Evolutionary conservation across 2,329 filamentous ascomycete genomes (phyloP).

Genomic region (Botryotinia globosa): DNA sequence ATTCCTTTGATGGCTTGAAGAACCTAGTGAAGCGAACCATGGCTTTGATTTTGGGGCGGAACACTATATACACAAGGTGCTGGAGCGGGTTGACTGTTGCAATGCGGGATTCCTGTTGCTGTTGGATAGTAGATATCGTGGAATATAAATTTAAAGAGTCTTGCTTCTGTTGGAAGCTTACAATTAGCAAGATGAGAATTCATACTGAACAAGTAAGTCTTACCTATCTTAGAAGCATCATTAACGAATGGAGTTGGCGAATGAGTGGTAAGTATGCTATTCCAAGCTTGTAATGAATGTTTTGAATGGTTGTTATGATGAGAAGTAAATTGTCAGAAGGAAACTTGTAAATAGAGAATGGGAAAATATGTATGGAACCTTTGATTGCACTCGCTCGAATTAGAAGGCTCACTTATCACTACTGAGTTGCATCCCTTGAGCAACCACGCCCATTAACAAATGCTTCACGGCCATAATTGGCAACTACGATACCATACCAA

Average conservation of each 20-base stretch:
- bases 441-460: background rate
- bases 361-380: no score
- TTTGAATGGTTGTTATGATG: background rate
- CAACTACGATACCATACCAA: background rate
- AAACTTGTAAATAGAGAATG: background rate
- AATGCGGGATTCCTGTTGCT: background rate
- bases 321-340: background rate
- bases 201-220: background rate
- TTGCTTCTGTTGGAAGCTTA: background rate
- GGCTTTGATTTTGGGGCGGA: background rate
- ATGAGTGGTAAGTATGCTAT: background rate
- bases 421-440: background rate
- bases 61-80: background rate
- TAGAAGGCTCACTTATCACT: background rate
- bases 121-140: background rate
- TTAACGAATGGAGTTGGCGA: background rate
- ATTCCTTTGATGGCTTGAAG: background rate
- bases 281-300: background rate
- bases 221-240: background rate
- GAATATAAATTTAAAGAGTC: background rate
- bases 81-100: background rate
- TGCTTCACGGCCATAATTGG: no score
- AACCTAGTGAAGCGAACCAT: background rate
- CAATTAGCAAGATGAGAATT: background rate
- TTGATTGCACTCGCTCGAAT: no score